Evolutionary conservation across 192 early-diverging fungal genomes (phyloP), one percentile per base, ranked within the genome.

Genomic region (Chytriomyces sp.): DNA sequence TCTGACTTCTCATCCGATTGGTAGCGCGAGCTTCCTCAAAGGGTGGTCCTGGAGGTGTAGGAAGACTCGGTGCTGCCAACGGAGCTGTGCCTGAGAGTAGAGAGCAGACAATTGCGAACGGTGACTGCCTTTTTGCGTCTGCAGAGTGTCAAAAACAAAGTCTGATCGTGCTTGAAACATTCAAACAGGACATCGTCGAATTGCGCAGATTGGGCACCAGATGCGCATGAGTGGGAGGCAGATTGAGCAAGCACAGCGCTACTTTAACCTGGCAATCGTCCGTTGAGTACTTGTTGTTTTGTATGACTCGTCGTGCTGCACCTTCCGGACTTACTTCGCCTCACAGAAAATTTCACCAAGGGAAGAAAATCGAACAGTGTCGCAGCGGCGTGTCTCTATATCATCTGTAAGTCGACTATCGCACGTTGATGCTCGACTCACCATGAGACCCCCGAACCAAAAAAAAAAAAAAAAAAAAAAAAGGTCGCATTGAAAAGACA

Each of bases 371-470:
- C 89, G 8, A 81, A 86, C 23, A 86, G 92, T 68, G 93, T 99
- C 24, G 92, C 91, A 0, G 92, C 94, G 0, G 93, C 92, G 6
- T 99, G 96, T 79, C 89, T 97, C 6, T 99, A 99, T 70, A 93
- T 96, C 75, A 92, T 93, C 43, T 96, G 93, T 75, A 50, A 47
- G 57, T 46, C 26, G 49, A 18, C 68, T 3, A 69, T 69, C 13
- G 16, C 23, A 5, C 45, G 11, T 11, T 5, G 46, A 43, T 20
- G 2, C 26, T 16, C 20, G n/a, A n/a, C 2, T 59, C 20, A n/a
- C 13, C 57, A 35, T 35, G 28, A 35, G 0, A 35, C 0, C 35
- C n/a, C n/a, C n/a, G n/a, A n/a, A n/a, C n/a, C n/a, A n/a, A n/a
- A n/a, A n/a, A 4, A 35, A 35, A 35, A 1, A 35, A 2, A 1